phyloP scores from a whole-genome alignment of 345 rosid species.

The Excoecaria cochinchinensis region DNA sequence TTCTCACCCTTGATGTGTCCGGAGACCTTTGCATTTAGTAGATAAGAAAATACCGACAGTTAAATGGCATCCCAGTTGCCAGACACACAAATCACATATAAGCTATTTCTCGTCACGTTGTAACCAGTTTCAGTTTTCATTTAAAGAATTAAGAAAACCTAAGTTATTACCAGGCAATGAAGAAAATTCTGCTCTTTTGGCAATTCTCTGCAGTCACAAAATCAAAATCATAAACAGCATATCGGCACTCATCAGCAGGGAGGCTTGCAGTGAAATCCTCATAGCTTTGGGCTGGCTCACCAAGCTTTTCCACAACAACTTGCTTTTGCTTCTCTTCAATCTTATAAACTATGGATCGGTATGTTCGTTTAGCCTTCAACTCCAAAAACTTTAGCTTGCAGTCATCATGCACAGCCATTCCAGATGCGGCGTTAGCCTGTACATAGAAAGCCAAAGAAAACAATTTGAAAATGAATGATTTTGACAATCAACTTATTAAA shows the following conservation, averaged over 20 bases:
- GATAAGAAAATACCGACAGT: not conserved
- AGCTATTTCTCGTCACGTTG: not conserved
- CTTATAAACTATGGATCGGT: conserved; percentile 53
- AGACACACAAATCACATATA: not conserved
- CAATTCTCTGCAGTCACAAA: conserved; percentile 55
- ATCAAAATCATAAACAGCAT: conserved; percentile 49
- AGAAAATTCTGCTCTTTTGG: conserved; percentile 58
- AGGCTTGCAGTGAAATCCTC: conserved; percentile 52
- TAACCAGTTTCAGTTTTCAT: not conserved
- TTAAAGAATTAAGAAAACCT: too few relatives aligned
- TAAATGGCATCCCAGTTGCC: not conserved
- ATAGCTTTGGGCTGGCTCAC: conserved; percentile 47
- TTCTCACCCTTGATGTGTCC: conserved; percentile 54
- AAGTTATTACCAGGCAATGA: conserved; percentile 46
- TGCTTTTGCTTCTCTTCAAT: conserved; percentile 60
- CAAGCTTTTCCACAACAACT: conserved; percentile 52
- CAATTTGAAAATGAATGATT: not conserved
- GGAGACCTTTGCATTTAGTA: conserved; percentile 44
- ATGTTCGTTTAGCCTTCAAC: conserved; percentile 52
- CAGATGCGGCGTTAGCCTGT: conserved; percentile 57
- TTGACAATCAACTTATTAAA: not conserved
- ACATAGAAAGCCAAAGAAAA: not conserved
- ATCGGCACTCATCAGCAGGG: conserved; percentile 48
- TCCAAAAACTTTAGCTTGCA: conserved; percentile 57
- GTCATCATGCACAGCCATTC: conserved; percentile 62